Base-by-base conservation (phyloP, 352 stramenopile genomes). In the Pythium myriotylum region DNA sequence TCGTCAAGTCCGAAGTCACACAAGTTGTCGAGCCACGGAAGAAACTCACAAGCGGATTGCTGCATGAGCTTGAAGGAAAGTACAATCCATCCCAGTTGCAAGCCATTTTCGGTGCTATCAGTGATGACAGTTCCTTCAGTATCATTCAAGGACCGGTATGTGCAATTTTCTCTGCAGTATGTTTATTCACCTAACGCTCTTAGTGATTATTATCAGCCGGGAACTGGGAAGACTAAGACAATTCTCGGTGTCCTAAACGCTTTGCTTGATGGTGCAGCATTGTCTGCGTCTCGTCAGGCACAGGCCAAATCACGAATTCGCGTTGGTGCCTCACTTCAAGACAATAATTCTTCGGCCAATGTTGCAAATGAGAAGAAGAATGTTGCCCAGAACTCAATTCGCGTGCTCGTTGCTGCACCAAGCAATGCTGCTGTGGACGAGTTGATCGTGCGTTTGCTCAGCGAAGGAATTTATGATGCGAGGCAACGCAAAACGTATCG, bases 341-440 rank as follows among this genome's bases (percentile, higher is more conserved):
- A 68, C 22, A 55, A 67, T 20, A 60, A 24, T 37, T 42, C 59
- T 0, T 53, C 59, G 1, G 48, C 67, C 0, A 27, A 29, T 4
- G 13, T 37, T 16, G 57, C 69, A 12, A 65, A 72, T 4, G 66
- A 81, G 7, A 82, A 79, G 52, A 86, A 82, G 45, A 85, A 68
- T 20, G 80, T 86, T 14, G 76, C 74, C 10, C 71, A 84, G 46
- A 79, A 72, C 16, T 77, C 79, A 19, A 85, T 94, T 59, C 85
- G 83, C 8, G 54, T 94, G 29, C 72, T 94, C 7, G 83, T 94
- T 8, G 80, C 83, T 26, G 85, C 85, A 13, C 85, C 85, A 10
- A 92, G 83, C 49, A 94, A 94, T 62, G 85, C 83, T 12, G 85
- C 85, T 0, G 83, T 94, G 9, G 84, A 94, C 42, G 85, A 92